These are phyloP conservation scores for Tolypocladium tundrense DNA, from an alignment of 2,329 filamentous ascomycete genomes.

Conservation along the genomic window DNA sequence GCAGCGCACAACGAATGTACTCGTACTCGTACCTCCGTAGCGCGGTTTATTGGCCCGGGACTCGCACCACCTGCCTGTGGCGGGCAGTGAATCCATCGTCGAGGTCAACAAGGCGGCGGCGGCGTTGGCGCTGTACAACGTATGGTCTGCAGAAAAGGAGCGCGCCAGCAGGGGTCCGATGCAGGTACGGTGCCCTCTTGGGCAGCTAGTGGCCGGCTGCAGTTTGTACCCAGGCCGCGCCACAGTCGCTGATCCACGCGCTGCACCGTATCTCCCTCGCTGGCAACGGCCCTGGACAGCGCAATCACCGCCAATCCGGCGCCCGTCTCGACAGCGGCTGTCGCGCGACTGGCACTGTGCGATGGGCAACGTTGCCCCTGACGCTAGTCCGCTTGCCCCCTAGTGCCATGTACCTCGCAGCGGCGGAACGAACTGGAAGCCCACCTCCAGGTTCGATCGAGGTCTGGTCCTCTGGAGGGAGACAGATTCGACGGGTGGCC, in stretches of 20 bases:
- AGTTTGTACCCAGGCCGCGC: background rate
- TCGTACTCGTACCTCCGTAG: background rate
- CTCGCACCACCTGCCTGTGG: background rate
- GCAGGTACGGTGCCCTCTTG: slow-evolving; percentile 9
- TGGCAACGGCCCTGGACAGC: background rate
- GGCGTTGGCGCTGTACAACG: background rate
- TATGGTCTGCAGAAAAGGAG: background rate
- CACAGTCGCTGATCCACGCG: background rate
- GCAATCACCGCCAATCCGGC: background rate
- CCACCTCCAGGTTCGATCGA: background rate
- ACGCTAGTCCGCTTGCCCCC: slow-evolving; percentile 7
- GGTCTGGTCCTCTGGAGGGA: background rate
- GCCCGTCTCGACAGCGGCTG: background rate
- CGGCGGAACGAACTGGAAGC: background rate
- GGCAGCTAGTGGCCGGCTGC: background rate
- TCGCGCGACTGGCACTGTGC: background rate
- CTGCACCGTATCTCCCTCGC: background rate
- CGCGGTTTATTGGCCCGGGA: background rate
- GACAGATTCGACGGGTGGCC: background rate
- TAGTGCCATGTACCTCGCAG: slow-evolving; percentile 2
- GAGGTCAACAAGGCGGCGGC: background rate
- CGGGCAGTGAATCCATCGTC: background rate
- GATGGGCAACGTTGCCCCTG: slow-evolving; percentile 7
- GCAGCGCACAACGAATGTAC: background rate
- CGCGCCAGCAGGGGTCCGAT: slow-evolving; percentile 6